Percentiles rank a stretch among this genome's conserved stretches.
phyloP scores from a whole-genome alignment of 768 basidiomycete genomes.

The Filobasidium floriforme region DNA sequence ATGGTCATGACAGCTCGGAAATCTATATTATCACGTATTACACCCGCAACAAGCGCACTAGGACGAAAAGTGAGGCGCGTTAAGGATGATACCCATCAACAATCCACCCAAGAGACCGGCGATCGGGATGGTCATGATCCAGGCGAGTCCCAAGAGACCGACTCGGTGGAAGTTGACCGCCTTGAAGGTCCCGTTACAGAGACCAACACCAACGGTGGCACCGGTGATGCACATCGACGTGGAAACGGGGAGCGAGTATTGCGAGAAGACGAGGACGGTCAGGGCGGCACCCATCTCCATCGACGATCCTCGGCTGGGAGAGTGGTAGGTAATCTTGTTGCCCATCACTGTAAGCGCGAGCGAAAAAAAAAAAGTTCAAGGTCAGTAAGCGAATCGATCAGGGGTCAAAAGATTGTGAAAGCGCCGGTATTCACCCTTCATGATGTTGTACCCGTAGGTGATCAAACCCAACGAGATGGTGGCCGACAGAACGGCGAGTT shows the following conservation, averaged over 20 bases:
- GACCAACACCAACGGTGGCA: constrained; percentile 15
- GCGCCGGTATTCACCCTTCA: constrained; percentile 37
- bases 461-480: constrained; percentile 33
- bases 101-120: neutral
- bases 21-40: no score
- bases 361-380: neutral
- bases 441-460: constrained; percentile 47
- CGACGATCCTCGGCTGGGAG: constrained; percentile 48
- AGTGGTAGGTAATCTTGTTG: constrained; percentile 47
- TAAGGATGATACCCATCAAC: neutral
- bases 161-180: constrained; percentile 33
- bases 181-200: constrained; percentile 31
- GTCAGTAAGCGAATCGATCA: neutral
- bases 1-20: no score
- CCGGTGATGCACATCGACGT: constrained; percentile 41
- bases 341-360: neutral
- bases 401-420: neutral
- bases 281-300: constrained; percentile 50
- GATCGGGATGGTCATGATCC: constrained; percentile 29
- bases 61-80: neutral
- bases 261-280: constrained; percentile 43
- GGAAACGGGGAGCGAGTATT: constrained; percentile 34
- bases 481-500: constrained; percentile 43
- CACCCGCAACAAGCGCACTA: no score
- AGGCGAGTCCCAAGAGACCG: constrained; percentile 26